Evolutionary conservation across 192 early-diverging fungal species (phyloP).

Genomic region (Entomortierella beljakovae): DNA sequence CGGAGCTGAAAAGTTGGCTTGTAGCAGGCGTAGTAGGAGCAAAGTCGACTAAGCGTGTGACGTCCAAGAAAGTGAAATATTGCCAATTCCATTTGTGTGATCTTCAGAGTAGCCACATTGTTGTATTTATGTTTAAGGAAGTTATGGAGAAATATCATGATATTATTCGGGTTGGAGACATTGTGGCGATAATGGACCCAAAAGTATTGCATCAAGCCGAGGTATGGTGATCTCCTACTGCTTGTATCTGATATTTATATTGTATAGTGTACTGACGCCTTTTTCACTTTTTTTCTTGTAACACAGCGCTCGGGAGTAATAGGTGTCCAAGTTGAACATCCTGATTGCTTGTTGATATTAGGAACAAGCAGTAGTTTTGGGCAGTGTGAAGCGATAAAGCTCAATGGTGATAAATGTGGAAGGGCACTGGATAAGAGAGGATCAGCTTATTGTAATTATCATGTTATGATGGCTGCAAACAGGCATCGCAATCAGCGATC

Average conservation of each 20-base stretch:
- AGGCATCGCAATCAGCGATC: slow-evolving; percentile 43
- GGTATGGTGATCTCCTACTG: slow-evolving; percentile 6
- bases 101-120: slow-evolving; percentile 15
- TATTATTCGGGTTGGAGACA: slow-evolving; percentile 20
- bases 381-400: slow-evolving; percentile 34
- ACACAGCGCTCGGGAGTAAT: slow-evolving; percentile 26
- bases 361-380: slow-evolving; percentile 36
- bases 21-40: slow-evolving; percentile 42
- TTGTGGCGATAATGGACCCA: slow-evolving; percentile 37
- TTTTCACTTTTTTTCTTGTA: background rate
- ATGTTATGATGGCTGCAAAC: slow-evolving; percentile 48
- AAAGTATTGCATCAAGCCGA: slow-evolving; percentile 42
- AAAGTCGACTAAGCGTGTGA: slow-evolving; percentile 27
- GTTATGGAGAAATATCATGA: slow-evolving; percentile 31
- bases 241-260: too few relatives aligned
- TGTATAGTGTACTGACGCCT: background rate
- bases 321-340: slow-evolving; percentile 36
- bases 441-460: slow-evolving; percentile 34
- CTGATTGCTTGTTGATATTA: slow-evolving; percentile 24
- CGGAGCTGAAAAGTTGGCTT: slow-evolving; percentile 14
- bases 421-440: slow-evolving; percentile 23
- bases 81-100: slow-evolving; percentile 42
- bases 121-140: slow-evolving; percentile 38
- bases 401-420: slow-evolving; percentile 36
- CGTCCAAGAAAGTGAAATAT: slow-evolving; percentile 21